Evolutionary conservation across 371 early-diverging fungal species (phyloP).

Genomic region (Dinochytrium kinnereticum): DNA sequence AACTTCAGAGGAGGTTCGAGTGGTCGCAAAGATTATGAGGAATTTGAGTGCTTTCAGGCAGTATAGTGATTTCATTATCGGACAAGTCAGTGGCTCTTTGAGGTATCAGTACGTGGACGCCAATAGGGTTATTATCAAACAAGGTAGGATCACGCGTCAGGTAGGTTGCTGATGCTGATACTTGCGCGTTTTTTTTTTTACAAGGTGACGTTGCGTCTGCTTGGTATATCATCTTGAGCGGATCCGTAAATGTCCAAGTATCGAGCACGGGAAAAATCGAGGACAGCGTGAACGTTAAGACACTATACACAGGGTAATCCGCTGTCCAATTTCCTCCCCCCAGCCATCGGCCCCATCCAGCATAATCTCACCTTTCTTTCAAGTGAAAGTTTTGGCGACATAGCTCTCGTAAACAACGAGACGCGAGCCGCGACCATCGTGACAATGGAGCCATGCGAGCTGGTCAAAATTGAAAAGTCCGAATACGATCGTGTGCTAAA

Average conservation of each 20-base stretch:
- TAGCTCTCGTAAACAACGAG: constrained; percentile 48
- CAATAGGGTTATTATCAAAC: constrained; percentile 45
- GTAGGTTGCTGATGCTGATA: neutral
- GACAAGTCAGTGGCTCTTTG: constrained; percentile 44
- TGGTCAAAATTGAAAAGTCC: constrained; percentile 44
- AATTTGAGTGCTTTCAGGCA: constrained; percentile 36
- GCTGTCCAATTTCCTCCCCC: neutral
- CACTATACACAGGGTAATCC: constrained; percentile 29
- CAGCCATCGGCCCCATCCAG: neutral
- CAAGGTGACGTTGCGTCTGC: constrained; percentile 43
- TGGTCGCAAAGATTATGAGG: constrained; percentile 32
- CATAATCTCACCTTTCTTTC: neutral
- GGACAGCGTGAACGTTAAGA: constrained; percentile 40
- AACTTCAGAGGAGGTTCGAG: constrained; percentile 37
- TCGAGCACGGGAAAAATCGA: constrained; percentile 30
- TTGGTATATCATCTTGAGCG: constrained; percentile 51
- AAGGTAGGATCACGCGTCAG: constrained; percentile 34
- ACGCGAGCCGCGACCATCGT: constrained; percentile 49
- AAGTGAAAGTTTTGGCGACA: constrained; percentile 51
- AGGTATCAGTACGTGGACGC: constrained; percentile 28
- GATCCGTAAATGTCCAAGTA: constrained; percentile 40
- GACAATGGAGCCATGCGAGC: constrained; percentile 36
- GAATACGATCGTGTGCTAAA: constrained; percentile 41
- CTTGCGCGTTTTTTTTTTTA: neutral
- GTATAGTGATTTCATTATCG: constrained; percentile 43